Evolutionary conservation across 2,329 filamentous ascomycete species (phyloP), one percentile per base, ranked within the genome.

Genomic region (Cladosporium sp.): DNA sequence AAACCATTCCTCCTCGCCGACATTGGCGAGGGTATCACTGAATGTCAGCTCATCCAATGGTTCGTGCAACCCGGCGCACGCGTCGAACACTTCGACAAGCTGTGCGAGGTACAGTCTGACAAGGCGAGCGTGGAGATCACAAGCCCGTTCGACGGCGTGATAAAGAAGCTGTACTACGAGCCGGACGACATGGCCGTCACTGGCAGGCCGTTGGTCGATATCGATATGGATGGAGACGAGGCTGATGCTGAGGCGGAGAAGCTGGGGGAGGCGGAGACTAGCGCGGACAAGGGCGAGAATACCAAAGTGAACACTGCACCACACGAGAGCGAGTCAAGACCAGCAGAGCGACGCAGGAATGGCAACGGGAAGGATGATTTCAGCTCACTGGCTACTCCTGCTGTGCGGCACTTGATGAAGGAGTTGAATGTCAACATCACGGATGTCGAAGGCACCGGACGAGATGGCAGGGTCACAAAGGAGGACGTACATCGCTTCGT

Each of bases 11-110:
- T 94, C 49, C 80, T 96, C 67, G 92, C 92, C 69, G 92, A 96
- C 75, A 95, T 96, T 78, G 92, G 92, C 60, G 92, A 96, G 84
- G 95, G 95, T 65, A 99, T 98, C 75, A 93, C 95, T 77, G 95
- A 99, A 81, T 97, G 95, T 76, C 95, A 99, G 80, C 92, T 99
- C 75, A 98, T 98, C 74, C 95, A 99, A 83, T 99, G 95, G 95
- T 99, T 98, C 78, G 94, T 99, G 71, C 91, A 97, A 80, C 93
- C 96, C 59, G 94, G 93, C 66, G 95, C 95, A 41, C 89, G 91
- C 66, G 93, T 99, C 73, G 93, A 99, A 82, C 94, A 99, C 82
- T 99, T 97, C 86, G 95, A 96, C 73, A 95, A 94, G 67, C 86
- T 99, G 57, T 99, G 95, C 81, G 95, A 99, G 81, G 96, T 99